Evolutionary conservation across 2,329 filamentous ascomycete genomes (phyloP).

Genomic region (Orbilia oligospora): DNA sequence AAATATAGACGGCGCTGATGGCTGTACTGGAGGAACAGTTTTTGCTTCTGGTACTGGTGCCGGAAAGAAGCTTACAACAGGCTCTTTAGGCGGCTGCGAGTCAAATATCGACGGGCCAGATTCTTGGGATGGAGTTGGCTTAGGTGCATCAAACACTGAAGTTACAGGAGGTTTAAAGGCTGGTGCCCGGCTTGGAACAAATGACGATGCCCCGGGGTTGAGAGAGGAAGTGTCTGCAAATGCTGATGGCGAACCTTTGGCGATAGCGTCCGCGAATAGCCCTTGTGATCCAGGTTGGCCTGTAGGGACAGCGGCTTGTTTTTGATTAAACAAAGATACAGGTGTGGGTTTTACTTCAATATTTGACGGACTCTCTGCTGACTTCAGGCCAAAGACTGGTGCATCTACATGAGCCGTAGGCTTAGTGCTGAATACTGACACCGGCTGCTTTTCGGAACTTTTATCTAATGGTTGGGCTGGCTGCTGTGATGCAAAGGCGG

Average conservation of each 20-base stretch:
- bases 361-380: background rate
- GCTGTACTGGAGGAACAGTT: background rate
- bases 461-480: background rate
- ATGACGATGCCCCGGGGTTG: slow-evolving; percentile 37
- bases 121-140: background rate
- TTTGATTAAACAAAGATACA: slow-evolving; percentile 42
- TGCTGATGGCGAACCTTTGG: background rate
- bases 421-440: slow-evolving; percentile 37
- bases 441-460: slow-evolving; percentile 2
- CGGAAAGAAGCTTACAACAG: slow-evolving; percentile 42
- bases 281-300: slow-evolving; percentile 16
- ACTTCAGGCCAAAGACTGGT: slow-evolving; percentile 33
- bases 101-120: slow-evolving; percentile 43
- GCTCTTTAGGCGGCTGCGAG: slow-evolving; percentile 18
- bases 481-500: slow-evolving; percentile 16
- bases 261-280: background rate
- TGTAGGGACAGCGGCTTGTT: background rate
- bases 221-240: slow-evolving; percentile 13
- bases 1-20: background rate
- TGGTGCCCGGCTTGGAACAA: slow-evolving; percentile 27
- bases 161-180: slow-evolving; percentile 20
- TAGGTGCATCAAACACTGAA: slow-evolving; percentile 35
- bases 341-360: slow-evolving; percentile 27
- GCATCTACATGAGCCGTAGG: slow-evolving; percentile 7
- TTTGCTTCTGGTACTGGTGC: background rate